Conservation (phyloP, 768 basidiomycete species). For the Lactifluus hygrophoroides region DNA sequence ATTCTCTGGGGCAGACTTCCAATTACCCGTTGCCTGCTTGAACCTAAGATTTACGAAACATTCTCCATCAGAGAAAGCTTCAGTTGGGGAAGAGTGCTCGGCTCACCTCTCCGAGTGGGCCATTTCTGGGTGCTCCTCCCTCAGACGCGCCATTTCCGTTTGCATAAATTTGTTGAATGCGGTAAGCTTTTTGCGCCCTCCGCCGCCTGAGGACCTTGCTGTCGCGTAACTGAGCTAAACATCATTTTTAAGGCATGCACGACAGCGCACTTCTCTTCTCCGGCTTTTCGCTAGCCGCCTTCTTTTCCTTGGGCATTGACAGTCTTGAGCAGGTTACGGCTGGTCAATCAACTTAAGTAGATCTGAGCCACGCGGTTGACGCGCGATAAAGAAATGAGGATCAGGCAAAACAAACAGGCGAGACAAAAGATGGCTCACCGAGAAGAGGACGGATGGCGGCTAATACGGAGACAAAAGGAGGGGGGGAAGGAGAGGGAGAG, state of each 20-base stretch:
- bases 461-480: background rate
- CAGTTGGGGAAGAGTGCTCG: background rate
- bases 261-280: conserved; percentile 18
- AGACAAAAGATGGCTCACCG: background rate
- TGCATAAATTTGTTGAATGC: conserved; percentile 79
- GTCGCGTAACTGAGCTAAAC: conserved; percentile 18
- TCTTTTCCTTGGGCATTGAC: conserved; percentile 19
- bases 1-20: conserved; percentile 65
- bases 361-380: conserved; percentile 1
- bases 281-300: conserved; percentile 18
- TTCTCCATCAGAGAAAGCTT: background rate
- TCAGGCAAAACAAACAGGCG: background rate
- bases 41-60: conserved; percentile 38
- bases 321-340: background rate
- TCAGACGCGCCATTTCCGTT: conserved; percentile 69
- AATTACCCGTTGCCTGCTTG: conserved; percentile 66
- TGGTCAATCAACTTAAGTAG: background rate
- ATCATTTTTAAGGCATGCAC: background rate
- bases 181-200: conserved; percentile 53
- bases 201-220: conserved; percentile 46
- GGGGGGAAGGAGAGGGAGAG: conserved; percentile 12
- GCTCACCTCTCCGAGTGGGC: conserved; percentile 64
- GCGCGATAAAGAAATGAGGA: background rate
- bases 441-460: background rate
- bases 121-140: conserved; percentile 65